Base-by-base conservation (phyloP, 2,329 filamentous ascomycete genomes). In the Ustilaginoidea virens region DNA sequence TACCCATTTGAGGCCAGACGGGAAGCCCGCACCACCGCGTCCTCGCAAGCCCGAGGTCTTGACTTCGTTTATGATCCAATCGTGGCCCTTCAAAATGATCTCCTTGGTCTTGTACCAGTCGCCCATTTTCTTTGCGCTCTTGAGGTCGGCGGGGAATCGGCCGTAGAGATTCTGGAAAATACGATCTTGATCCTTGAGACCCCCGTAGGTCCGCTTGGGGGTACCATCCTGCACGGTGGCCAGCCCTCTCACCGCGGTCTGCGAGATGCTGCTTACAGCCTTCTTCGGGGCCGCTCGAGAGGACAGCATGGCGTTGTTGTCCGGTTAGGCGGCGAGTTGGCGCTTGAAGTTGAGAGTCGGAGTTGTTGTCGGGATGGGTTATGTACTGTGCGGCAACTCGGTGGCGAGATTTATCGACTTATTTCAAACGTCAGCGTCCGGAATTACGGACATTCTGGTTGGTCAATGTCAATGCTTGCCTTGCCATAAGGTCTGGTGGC, bases 61-160 rank as follows among this genome's bases (percentile, higher is more conserved):
- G 61, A 98, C 73, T 61, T 98, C 90, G 42, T 79, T 78, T 49
- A 98, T 96, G 56, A 98, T 92, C 81, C 90, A 98, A 48, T 98
- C 87, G 59, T 98, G 82, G 32, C 90, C 90, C 69, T 98, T 98
- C 44, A 83, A 61, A 34, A 98, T 58, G 33, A 98, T 98, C 56
- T 98, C 90, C 70, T 98, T 98, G 32, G 90, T 98, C 70, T 92
- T 93, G 66, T 98, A 74, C 90, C 90, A 98, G 58, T 96, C 90
- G 45, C 90, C 90, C 69, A 92, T 92, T 63, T 92, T 93, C 76
- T 83, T 86, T 30, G 90, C 86, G 51, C 75, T 83, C 66, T 90
- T 87, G 44, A 98, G 62, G 55, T 94, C 86, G 38, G 85, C 70
- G 29, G 83, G 85, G 61, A 82, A 83, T 52, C 90, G 83, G 48